A percentile compares a stretch with the other conserved stretches of the same genome.
Evolutionary conservation across 441 rosid species (phyloP).

Genomic region (Erodium trifolium): DNA sequence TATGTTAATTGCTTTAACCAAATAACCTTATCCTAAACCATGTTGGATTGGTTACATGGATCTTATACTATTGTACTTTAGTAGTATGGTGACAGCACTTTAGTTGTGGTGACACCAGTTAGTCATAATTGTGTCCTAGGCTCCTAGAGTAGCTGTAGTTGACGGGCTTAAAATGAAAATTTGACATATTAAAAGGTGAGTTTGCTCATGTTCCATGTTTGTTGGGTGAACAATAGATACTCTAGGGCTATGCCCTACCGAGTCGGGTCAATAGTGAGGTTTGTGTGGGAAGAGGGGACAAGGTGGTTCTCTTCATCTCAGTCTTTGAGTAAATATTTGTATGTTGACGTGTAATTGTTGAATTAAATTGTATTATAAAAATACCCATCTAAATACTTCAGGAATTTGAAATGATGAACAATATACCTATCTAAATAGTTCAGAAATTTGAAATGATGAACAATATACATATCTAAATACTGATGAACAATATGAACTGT

Average conservation of each 20-base stretch:
- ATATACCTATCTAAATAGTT: no score
- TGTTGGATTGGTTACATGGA: no score
- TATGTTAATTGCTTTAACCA: no score
- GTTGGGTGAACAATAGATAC: not conserved
- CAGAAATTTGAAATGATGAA: no score
- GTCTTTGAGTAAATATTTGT: not conserved
- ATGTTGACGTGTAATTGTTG: not conserved
- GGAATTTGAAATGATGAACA: no score
- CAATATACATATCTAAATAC: no score
- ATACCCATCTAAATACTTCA: not conserved
- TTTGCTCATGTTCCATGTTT: no score
- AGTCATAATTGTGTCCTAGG: not conserved
- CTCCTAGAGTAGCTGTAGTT: not conserved
- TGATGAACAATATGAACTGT: not conserved
- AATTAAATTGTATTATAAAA: not conserved
- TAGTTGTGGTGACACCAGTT: not conserved
- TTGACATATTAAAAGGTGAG: not conserved
- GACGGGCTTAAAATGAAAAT: not conserved
- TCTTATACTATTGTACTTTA: no score
- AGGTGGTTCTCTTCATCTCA: not conserved
- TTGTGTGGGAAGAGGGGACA: not conserved
- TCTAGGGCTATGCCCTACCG: not conserved
- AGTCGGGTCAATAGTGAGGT: not conserved
- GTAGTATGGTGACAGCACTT: no score
- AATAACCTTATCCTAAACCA: no score